Evolutionary conservation across 2,329 filamentous ascomycete species (phyloP).

Genomic region (Fusarium sp.): DNA sequence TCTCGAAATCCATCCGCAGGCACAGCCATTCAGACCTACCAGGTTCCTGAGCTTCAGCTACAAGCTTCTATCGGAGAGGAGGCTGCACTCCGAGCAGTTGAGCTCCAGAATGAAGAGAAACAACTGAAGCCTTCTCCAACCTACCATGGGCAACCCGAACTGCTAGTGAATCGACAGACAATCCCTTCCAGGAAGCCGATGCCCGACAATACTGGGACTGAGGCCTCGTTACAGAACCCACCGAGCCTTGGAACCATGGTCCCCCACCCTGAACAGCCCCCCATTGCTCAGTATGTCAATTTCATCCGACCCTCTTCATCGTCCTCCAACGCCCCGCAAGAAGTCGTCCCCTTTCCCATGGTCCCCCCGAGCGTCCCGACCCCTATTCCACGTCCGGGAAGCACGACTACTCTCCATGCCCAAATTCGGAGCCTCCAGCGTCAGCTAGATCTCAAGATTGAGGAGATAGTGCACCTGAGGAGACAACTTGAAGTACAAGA

Average conservation of each 20-base stretch:
- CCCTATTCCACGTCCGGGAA: conserved; percentile 44
- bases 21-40: neutral
- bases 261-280: conserved; percentile 55
- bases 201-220: conserved; percentile 1
- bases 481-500: conserved; percentile 63
- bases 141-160: neutral
- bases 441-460: conserved; percentile 61
- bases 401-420: conserved; percentile 59
- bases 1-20: conserved; percentile 16
- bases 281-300: conserved; percentile 57
- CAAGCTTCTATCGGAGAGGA: conserved; percentile 38
- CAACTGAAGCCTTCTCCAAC: neutral
- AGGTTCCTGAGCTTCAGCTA: conserved; percentile 17
- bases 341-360: neutral
- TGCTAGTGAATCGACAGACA: conserved; percentile 13
- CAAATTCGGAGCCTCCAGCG: conserved; percentile 67
- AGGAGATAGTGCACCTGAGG: conserved; percentile 63
- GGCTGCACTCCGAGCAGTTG: conserved; percentile 31
- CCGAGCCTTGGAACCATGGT: conserved; percentile 58
- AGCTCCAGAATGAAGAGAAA: conserved; percentile 29
- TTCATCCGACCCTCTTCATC: conserved; percentile 54
- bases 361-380: conserved; percentile 12
- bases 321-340: conserved; percentile 37
- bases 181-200: conserved; percentile 28
- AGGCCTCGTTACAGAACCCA: conserved; percentile 38